These are phyloP conservation scores for Exutisphaerella laricina DNA, from an alignment of 2,329 filamentous ascomycete species.

Conservation along the genomic window DNA sequence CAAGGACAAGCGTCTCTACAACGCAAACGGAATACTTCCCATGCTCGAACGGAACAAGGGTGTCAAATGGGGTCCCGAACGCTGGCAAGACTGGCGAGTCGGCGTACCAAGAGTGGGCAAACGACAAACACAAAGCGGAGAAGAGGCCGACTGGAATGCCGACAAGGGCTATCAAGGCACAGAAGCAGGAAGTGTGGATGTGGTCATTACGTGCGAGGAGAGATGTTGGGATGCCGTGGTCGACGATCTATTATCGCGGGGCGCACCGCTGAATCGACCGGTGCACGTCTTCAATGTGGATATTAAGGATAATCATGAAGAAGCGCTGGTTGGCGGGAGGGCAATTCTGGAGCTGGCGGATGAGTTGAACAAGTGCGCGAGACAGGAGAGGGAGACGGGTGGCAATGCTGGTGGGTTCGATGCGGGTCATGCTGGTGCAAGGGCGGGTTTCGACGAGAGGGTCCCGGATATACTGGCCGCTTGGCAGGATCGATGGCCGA, in stretches of 20 bases:
- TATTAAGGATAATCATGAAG: slow-evolving; percentile 97
- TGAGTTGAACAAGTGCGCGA: slow-evolving; percentile 72
- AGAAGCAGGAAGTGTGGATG: slow-evolving; percentile 83
- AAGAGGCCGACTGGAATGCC: slow-evolving; percentile 46
- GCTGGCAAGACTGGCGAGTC: slow-evolving; percentile 96
- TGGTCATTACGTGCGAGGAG: slow-evolving; percentile 97
- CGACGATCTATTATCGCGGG: slow-evolving; percentile 83
- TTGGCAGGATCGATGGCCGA: slow-evolving; percentile 95
- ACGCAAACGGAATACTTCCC: slow-evolving; percentile 84
- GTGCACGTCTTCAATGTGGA: slow-evolving; percentile 99
- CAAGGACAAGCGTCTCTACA: slow-evolving; percentile 84
- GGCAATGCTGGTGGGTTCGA: slow-evolving; percentile 59
- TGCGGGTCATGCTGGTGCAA: slow-evolving; percentile 59
- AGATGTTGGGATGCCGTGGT: slow-evolving; percentile 97
- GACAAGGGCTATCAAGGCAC: slow-evolving; percentile 74
- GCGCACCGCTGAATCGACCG: slow-evolving; percentile 78
- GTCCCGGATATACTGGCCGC: slow-evolving; percentile 86
- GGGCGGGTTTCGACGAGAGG: slow-evolving; percentile 80
- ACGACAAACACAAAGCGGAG: slow-evolving; percentile 17
- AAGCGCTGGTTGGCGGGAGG: slow-evolving; percentile 81
- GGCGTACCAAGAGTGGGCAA: slow-evolving; percentile 77
- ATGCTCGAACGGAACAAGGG: slow-evolving; percentile 90
- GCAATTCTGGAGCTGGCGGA: slow-evolving; percentile 90
- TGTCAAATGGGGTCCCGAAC: slow-evolving; percentile 92
- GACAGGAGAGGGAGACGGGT: slow-evolving; percentile 69